Evolutionary conservation across 1,139 yeast species (phyloP).

Genomic region (Zygosaccharomyces pseudobailii): DNA sequence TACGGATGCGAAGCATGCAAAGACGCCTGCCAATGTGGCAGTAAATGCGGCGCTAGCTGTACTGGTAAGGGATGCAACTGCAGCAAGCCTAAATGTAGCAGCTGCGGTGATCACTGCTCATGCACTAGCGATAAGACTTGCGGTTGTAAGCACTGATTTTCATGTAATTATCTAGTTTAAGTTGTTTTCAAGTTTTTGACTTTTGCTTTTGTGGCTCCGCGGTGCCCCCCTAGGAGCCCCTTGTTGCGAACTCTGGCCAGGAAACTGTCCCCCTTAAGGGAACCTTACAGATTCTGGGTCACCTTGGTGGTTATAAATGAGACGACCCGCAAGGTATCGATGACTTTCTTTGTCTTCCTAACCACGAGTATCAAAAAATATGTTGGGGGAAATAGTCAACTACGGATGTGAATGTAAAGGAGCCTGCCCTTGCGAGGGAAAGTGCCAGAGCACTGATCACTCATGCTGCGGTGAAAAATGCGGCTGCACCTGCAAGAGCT

Average conservation of each 20-base stretch:
- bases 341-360: not conserved
- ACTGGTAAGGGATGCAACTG: constrained; percentile 9
- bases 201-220: not conserved
- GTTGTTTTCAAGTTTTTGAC: not conserved
- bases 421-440: constrained; percentile 8
- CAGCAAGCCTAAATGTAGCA: constrained; percentile 3
- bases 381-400: constrained; percentile 2
- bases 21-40: constrained; percentile 7
- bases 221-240: not conserved
- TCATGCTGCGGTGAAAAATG: constrained; percentile 6
- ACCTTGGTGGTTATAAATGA: not conserved
- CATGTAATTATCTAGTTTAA: not conserved
- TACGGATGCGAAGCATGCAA: constrained; percentile 3
- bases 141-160: not conserved
- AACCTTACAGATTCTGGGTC: not conserved
- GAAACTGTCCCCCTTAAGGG: too few species aligned
- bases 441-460: constrained; percentile 5
- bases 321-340: not conserved
- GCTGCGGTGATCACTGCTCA: constrained; percentile 3
- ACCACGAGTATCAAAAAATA: not conserved
- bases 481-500: constrained; percentile 5
- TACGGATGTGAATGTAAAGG: constrained; percentile 1
- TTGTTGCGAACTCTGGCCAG: not conserved
- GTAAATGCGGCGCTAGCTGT: constrained; percentile 7
- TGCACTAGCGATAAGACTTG: not conserved